phyloP scores from a whole-genome alignment of 441 rosid species.

The Erodium chrysanthum region DNA sequence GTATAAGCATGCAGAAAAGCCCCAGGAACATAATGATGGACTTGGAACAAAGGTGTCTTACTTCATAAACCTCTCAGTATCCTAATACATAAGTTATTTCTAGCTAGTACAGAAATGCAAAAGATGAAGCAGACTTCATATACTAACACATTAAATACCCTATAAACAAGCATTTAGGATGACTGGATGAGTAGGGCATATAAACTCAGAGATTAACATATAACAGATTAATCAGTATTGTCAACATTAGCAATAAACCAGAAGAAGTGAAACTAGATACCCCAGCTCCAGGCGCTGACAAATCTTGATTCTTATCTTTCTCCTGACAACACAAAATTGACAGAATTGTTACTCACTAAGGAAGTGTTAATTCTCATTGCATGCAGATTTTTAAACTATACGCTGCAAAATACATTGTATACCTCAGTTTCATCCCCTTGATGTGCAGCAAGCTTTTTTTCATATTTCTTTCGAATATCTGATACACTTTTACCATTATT shows the following conservation, averaged over 20 bases:
- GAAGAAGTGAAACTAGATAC: slow-evolving; percentile 31
- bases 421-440: slow-evolving; percentile 60
- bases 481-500: slow-evolving; percentile 54
- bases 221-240: slow-evolving; percentile 5
- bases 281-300: slow-evolving; percentile 95
- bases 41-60: neutral
- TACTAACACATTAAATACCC: neutral
- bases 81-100: neutral
- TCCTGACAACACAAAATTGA: slow-evolving; percentile 40
- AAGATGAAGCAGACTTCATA: neutral
- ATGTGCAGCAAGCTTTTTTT: slow-evolving; percentile 77
- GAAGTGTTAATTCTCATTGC: neutral
- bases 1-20: neutral
- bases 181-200: neutral
- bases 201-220: neutral
- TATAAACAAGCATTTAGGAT: neutral
- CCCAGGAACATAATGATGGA: neutral
- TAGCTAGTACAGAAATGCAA: slow-evolving; percentile 6
- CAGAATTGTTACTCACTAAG: slow-evolving; percentile 12
- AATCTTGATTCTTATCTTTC: slow-evolving; percentile 57
- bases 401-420: slow-evolving; percentile 20
- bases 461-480: slow-evolving; percentile 92
- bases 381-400: slow-evolving; percentile 7
- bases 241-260: neutral
- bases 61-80: neutral